phyloP scores from a whole-genome alignment of 1,284 basidiomycete species.

The Thelephora terrestris region DNA sequence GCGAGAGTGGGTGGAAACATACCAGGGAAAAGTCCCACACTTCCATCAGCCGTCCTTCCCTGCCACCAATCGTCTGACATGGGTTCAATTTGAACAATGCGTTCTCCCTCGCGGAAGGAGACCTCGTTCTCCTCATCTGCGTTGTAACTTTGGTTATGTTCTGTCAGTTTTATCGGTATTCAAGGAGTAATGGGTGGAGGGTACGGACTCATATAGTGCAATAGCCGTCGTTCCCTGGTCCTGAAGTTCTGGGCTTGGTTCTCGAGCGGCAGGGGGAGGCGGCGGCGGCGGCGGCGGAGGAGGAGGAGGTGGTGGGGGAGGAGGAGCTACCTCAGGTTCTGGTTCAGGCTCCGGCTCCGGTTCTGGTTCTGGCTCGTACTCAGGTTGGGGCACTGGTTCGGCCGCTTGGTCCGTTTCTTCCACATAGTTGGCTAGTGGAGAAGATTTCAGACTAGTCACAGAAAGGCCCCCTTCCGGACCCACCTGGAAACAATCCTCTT shows the following conservation, averaged over 20 bases:
- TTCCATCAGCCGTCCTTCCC: slow-evolving; percentile 53
- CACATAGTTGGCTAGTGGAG: slow-evolving; percentile 65
- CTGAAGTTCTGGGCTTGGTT: slow-evolving; percentile 23
- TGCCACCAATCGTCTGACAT: slow-evolving; percentile 86
- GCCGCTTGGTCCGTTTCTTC: slow-evolving; percentile 44
- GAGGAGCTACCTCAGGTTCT: neutral
- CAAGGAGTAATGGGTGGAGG: neutral
- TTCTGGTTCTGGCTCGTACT: slow-evolving; percentile 13
- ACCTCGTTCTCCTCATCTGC: slow-evolving; percentile 86
- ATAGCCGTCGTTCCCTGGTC: slow-evolving; percentile 56
- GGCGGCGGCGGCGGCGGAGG: too few species aligned
- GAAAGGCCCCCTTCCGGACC: slow-evolving; percentile 11
- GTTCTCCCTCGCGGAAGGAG: slow-evolving; percentile 74
- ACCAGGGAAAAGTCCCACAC: slow-evolving; percentile 80
- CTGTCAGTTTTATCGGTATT: neutral
- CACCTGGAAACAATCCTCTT: slow-evolving; percentile 70
- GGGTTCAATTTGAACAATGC: slow-evolving; percentile 63
- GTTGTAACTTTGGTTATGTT: slow-evolving; percentile 50
- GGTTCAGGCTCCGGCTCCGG: neutral
- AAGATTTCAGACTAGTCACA: neutral
- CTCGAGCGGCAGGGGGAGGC: too few species aligned
- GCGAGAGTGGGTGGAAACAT: slow-evolving; percentile 20
- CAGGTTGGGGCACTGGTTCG: slow-evolving; percentile 24
- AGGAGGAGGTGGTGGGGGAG: too few species aligned
- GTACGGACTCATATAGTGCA: slow-evolving; percentile 68